Conservation (phyloP, 495 filamentous ascomycete genomes). For the Xylaria nigripes region DNA sequence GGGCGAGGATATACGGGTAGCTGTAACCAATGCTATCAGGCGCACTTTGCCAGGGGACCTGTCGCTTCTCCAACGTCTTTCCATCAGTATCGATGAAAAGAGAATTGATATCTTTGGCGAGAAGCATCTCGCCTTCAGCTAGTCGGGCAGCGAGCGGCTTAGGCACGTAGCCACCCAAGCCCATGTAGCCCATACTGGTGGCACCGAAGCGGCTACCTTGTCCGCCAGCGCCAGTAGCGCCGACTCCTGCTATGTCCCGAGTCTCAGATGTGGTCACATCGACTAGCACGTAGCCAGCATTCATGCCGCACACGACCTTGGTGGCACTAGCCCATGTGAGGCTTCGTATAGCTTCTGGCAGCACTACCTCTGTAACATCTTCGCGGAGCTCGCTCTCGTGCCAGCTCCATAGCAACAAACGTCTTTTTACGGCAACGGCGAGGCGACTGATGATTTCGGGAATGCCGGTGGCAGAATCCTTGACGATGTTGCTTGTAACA, state of each 20-base stretch:
- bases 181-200: slow-evolving; percentile 84
- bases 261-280: slow-evolving; percentile 65
- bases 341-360: slow-evolving; percentile 71
- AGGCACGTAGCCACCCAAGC: slow-evolving; percentile 80
- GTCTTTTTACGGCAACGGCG: slow-evolving; percentile 86
- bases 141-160: slow-evolving; percentile 81
- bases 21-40: slow-evolving; percentile 90
- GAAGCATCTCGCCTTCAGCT: slow-evolving; percentile 70
- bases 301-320: slow-evolving; percentile 77
- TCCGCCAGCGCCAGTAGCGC: slow-evolving; percentile 56
- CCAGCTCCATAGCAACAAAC: slow-evolving; percentile 88
- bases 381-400: slow-evolving; percentile 79
- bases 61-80: slow-evolving; percentile 70
- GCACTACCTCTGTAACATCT: slow-evolving; percentile 65
- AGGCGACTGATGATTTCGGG: slow-evolving; percentile 83
- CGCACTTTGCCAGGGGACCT: slow-evolving; percentile 83
- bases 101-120: slow-evolving; percentile 94
- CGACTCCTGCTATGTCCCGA: slow-evolving; percentile 71
- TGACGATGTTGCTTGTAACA: slow-evolving; percentile 87
- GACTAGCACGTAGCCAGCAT: slow-evolving; percentile 78
- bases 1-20: slow-evolving; percentile 85
- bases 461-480: slow-evolving; percentile 76
- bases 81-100: slow-evolving; percentile 81
- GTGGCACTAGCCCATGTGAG: slow-evolving; percentile 85
- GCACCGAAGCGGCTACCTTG: slow-evolving; percentile 56